Evolutionary conservation across 768 basidiomycete genomes (phyloP), one percentile per base, ranked within the genome.

Genomic region (Phallus indusiatus): DNA sequence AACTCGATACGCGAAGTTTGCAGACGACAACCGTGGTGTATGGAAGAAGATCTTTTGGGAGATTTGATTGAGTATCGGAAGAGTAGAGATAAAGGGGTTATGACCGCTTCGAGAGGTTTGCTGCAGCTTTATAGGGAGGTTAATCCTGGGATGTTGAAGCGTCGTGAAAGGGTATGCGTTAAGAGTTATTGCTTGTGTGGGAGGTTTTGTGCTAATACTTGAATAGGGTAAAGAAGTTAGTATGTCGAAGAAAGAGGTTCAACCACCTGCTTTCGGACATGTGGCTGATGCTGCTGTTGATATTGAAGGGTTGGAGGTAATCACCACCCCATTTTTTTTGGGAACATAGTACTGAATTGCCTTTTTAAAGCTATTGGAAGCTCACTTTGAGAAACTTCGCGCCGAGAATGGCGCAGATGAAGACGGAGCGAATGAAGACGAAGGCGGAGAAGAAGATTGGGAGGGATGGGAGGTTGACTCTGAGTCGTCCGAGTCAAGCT

Each of bases 1-100:
- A 99, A 99, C 70, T 82, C 91, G 16, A 92, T 99, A 47, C 80
- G 94, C 33, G 95, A 98, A 70, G 82, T 99, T n/a, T 96, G 93
- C 70, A 72, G 89, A 34, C 73, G 95, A 42, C 96, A 99, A 68
- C 92, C 95, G 4, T 94, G 93, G 91, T 84, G 89, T 56, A 97
- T 99, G 88, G 92, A 95, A 64, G 91, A 92, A 64, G 95, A 97
- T 66, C 71, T 97, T 22, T 75, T 99, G 5, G 85, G 88, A 2
- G 96, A 99, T 72, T 71, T 99, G 62, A 81, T 98, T 54, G 94
- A 93, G 72, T 99, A 99, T 70, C 79, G 86, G 68, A 98, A 96
- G 75, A 94, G 92, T 66, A 83, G 86, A 65, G 96, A 97, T 72
- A 98, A 97, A 75, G 81, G 87, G 0, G 93, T 96, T 47, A 85